phyloP scores from a whole-genome alignment of 176 grass and related monocot species.

The Ampelocalamus luodianensis region DNA sequence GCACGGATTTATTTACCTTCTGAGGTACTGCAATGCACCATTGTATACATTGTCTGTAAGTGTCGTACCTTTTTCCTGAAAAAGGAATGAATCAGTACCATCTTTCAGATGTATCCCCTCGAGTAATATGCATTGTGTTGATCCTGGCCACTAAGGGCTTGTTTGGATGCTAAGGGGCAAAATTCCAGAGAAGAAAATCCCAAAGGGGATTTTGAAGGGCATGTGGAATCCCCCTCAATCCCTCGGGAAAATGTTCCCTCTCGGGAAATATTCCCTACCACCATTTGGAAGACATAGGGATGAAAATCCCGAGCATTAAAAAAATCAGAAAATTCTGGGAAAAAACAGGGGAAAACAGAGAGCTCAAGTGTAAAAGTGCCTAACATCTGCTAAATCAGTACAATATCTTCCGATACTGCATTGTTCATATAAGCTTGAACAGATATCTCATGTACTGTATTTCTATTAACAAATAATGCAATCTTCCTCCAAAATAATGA shows the following conservation, averaged over 20 bases:
- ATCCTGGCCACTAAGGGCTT: not conserved
- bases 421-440: not conserved
- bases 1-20: not conserved
- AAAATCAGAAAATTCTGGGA: too few relatives aligned
- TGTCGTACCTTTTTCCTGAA: not conserved
- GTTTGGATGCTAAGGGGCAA: too few relatives aligned
- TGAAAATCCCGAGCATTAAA: too few relatives aligned
- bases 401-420: not conserved
- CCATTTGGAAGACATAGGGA: too few relatives aligned
- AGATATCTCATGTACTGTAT: not conserved
- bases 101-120: not conserved
- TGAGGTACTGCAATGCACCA: too few relatives aligned
- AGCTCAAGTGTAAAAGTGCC: conserved; percentile 27
- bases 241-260: not conserved
- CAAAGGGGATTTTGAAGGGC: too few relatives aligned
- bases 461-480: conserved; percentile 17
- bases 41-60: not conserved
- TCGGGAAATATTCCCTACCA: too few relatives aligned
- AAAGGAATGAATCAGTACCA: not conserved
- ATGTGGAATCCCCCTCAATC: too few relatives aligned
- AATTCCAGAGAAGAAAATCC: too few relatives aligned
- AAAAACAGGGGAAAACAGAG: too few relatives aligned
- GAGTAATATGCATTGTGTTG: not conserved
- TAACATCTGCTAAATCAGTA: conserved; percentile 4
- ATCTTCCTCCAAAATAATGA: conserved; percentile 13